A percentile compares a stretch with the other conserved stretches of the same genome.
phyloP scores from a whole-genome alignment of 2,329 filamentous ascomycete species.

The Penicillium sclerotiorum region DNA sequence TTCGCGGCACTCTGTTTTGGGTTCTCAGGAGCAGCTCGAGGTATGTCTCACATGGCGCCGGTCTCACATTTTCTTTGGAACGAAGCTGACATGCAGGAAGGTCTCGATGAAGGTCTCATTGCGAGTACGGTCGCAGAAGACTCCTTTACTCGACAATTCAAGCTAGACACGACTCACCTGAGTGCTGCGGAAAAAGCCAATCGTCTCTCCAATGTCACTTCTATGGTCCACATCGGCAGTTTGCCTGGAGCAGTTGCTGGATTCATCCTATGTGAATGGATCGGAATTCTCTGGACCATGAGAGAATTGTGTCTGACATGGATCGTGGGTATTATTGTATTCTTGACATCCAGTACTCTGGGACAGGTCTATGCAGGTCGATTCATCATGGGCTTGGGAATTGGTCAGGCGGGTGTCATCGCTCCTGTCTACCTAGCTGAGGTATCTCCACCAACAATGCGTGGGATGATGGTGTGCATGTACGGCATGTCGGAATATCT shows the following conservation, averaged over 20 bases:
- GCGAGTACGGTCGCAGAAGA: slow-evolving; percentile 22
- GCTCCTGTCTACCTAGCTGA: slow-evolving; percentile 90
- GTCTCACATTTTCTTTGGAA: background rate
- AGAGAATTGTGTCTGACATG: slow-evolving; percentile 25
- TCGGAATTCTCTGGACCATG: slow-evolving; percentile 31
- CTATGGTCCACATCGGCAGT: slow-evolving; percentile 45
- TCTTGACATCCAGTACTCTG: slow-evolving; percentile 33
- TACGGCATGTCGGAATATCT: slow-evolving; percentile 26
- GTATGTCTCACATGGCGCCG: slow-evolving; percentile 1
- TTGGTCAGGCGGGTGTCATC: slow-evolving; percentile 69
- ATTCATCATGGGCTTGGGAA: slow-evolving; percentile 36
- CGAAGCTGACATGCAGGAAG: slow-evolving; percentile 1
- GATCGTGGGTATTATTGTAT: slow-evolving; percentile 32
- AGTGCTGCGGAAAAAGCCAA: slow-evolving; percentile 29
- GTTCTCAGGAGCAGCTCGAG: slow-evolving; percentile 18
- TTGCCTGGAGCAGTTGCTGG: slow-evolving; percentile 39
- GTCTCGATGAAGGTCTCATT: slow-evolving; percentile 27
- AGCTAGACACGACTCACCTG: slow-evolving; percentile 10
- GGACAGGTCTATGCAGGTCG: slow-evolving; percentile 35
- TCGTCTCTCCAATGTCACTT: slow-evolving; percentile 40
- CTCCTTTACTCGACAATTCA: slow-evolving; percentile 21
- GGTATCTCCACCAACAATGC: slow-evolving; percentile 69
- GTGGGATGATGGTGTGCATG: slow-evolving; percentile 57
- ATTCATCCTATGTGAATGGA: slow-evolving; percentile 30
- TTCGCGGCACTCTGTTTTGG: slow-evolving; percentile 20